Evolutionary conservation across 2,329 filamentous ascomycete genomes (phyloP).

Genomic region (Bipolaris zeicola): DNA sequence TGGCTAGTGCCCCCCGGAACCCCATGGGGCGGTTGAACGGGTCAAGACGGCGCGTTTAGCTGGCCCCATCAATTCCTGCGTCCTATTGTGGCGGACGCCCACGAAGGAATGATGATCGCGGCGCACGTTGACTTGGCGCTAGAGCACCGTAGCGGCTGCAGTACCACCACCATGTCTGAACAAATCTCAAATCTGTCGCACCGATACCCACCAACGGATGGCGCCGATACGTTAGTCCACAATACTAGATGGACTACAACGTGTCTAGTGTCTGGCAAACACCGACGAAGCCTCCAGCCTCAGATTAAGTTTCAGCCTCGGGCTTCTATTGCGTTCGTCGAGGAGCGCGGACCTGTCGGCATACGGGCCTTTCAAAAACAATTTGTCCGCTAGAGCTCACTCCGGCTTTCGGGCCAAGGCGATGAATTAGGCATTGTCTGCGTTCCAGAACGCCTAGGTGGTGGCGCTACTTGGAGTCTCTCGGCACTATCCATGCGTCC

Average conservation of each 20-base stretch:
- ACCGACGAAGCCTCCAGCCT: slow-evolving; percentile 6
- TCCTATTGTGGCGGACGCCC: slow-evolving; percentile 35
- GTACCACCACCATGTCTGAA: slow-evolving; percentile 34
- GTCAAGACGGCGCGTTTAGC: slow-evolving; percentile 34
- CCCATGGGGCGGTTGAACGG: slow-evolving; percentile 47
- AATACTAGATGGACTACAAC: slow-evolving; percentile 7
- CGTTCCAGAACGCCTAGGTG: slow-evolving; percentile 43
- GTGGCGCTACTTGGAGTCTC: slow-evolving; percentile 27
- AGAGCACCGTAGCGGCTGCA: slow-evolving; percentile 19
- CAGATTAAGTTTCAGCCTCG: slow-evolving; percentile 28
- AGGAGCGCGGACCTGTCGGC: slow-evolving; percentile 18
- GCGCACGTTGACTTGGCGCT: slow-evolving; percentile 14
- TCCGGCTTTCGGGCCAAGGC: slow-evolving; percentile 40
- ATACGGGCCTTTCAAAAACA: slow-evolving; percentile 21
- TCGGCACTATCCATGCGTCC: slow-evolving; percentile 34
- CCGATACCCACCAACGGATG: neutral
- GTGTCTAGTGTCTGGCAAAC: neutral
- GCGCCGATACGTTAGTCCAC: neutral
- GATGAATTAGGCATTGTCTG: slow-evolving; percentile 38
- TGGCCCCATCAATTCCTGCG: slow-evolving; percentile 29
- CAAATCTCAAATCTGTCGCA: slow-evolving; percentile 24
- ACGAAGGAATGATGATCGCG: slow-evolving; percentile 7
- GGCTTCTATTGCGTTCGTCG: neutral
- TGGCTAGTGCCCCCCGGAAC: slow-evolving; percentile 30
- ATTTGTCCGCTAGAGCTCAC: slow-evolving; percentile 18